Conservation (phyloP, 805 yeast species). For the Groenewaldozyma tartarivorans region DNA sequence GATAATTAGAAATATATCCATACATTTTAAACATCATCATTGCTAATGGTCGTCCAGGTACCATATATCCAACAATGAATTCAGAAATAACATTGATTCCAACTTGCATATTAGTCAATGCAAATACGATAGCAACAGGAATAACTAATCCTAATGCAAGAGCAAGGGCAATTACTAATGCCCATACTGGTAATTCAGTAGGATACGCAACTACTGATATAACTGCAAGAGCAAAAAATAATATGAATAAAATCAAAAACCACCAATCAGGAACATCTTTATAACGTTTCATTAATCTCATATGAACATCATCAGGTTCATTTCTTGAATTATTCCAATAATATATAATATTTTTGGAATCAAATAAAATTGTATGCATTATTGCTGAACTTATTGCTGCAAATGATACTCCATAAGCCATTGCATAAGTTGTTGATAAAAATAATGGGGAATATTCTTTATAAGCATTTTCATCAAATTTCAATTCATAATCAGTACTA, state of each 20-base stretch:
- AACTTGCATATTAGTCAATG: constrained; percentile 50
- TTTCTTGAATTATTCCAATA: constrained; percentile 36
- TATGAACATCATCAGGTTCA: constrained; percentile 41
- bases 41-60: constrained; percentile 54
- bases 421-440: constrained; percentile 46
- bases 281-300: constrained; percentile 47
- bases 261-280: constrained; percentile 45
- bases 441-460: constrained; percentile 54
- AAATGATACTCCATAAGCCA: constrained; percentile 53
- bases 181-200: constrained; percentile 50
- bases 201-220: constrained; percentile 33
- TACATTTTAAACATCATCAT: constrained; percentile 53
- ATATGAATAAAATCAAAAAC: constrained; percentile 34
- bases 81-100: constrained; percentile 57
- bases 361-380: constrained; percentile 48
- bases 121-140: constrained; percentile 53
- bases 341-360: constrained; percentile 44
- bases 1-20: constrained; percentile 45
- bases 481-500: constrained; percentile 16
- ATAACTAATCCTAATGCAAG: constrained; percentile 46
- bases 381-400: constrained; percentile 57
- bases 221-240: constrained; percentile 38
- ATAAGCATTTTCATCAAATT: constrained; percentile 40
- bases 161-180: constrained; percentile 44
- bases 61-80: constrained; percentile 53